A percentile compares a stretch with the other conserved stretches of the same genome.
phyloP scores from a whole-genome alignment of 352 stramenopile species.

The Phytophthora quininea region DNA sequence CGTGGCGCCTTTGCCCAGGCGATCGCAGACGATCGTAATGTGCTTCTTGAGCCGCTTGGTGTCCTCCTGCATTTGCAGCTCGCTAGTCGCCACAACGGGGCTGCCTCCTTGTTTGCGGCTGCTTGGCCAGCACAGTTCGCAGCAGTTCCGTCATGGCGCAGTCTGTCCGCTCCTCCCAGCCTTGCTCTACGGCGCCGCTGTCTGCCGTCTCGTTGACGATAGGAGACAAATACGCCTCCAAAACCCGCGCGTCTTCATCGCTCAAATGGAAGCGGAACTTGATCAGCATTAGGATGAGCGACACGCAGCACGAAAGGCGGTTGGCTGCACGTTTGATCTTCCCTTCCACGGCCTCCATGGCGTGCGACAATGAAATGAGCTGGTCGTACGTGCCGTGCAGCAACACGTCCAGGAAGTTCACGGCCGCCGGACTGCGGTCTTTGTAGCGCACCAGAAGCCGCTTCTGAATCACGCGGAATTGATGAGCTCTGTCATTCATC shows the following conservation, averaged over 20 bases:
- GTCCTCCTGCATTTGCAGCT: slow-evolving; percentile 75
- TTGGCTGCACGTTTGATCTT: slow-evolving; percentile 64
- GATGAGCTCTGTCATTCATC: slow-evolving; percentile 86
- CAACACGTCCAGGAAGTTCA: slow-evolving; percentile 86
- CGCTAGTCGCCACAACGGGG: slow-evolving; percentile 29
- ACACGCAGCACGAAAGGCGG: slow-evolving; percentile 74
- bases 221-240: slow-evolving; percentile 75
- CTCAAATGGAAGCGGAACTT: slow-evolving; percentile 80
- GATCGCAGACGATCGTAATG: slow-evolving; percentile 90
- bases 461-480: slow-evolving; percentile 92
- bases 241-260: slow-evolving; percentile 58
- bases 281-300: slow-evolving; percentile 86
- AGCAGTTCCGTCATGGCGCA: slow-evolving; percentile 87
- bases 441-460: slow-evolving; percentile 91
- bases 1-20: slow-evolving; percentile 80
- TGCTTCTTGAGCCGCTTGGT: slow-evolving; percentile 91
- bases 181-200: slow-evolving; percentile 55
- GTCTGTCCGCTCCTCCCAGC: slow-evolving; percentile 91
- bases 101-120: slow-evolving; percentile 49
- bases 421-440: slow-evolving; percentile 79
- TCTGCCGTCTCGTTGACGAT: slow-evolving; percentile 46
- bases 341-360: slow-evolving; percentile 66
- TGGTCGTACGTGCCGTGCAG: slow-evolving; percentile 88
- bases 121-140: slow-evolving; percentile 72
- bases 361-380: slow-evolving; percentile 72